A percentile compares a stretch with the other conserved stretches of the same genome.
phyloP scores from a whole-genome alignment of 2,329 filamentous ascomycete species.

The Grosmannia serpens region DNA sequence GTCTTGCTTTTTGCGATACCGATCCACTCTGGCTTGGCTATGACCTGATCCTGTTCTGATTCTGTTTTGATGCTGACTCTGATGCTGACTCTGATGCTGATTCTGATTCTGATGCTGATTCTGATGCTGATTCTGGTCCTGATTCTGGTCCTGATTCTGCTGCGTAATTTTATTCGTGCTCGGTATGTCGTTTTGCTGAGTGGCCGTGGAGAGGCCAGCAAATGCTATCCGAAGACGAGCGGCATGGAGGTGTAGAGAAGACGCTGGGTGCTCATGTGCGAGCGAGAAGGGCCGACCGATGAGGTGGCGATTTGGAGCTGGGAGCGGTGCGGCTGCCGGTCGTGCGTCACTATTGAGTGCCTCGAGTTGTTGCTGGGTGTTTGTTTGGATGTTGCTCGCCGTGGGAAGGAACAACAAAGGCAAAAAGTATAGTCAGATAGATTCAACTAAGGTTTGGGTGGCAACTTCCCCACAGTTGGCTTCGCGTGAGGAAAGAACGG shows the following conservation, averaged over 20 bases:
- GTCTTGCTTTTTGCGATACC: neutral
- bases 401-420: neutral
- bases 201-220: slow-evolving; percentile 32
- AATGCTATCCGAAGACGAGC: slow-evolving; percentile 24
- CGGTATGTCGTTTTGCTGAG: slow-evolving; percentile 8
- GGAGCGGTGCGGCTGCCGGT: neutral
- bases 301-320: neutral
- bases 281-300: neutral
- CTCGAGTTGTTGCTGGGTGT: too few relatives aligned
- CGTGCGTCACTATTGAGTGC: neutral
- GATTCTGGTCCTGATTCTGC: neutral
- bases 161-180: neutral
- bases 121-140: neutral
- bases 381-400: neutral
- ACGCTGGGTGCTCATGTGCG: slow-evolving; percentile 5
- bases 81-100: neutral
- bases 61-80: neutral
- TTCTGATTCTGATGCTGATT: neutral
- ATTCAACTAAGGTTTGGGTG: neutral
- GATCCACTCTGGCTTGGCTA: neutral
- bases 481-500: neutral
- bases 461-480: neutral
- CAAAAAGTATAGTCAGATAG: neutral
- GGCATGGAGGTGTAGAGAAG: slow-evolving; percentile 20
- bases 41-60: neutral